Evolutionary conservation across 768 basidiomycete species (phyloP), one percentile per base, ranked within the genome.

Genomic region (Daedaleopsis nitida): DNA sequence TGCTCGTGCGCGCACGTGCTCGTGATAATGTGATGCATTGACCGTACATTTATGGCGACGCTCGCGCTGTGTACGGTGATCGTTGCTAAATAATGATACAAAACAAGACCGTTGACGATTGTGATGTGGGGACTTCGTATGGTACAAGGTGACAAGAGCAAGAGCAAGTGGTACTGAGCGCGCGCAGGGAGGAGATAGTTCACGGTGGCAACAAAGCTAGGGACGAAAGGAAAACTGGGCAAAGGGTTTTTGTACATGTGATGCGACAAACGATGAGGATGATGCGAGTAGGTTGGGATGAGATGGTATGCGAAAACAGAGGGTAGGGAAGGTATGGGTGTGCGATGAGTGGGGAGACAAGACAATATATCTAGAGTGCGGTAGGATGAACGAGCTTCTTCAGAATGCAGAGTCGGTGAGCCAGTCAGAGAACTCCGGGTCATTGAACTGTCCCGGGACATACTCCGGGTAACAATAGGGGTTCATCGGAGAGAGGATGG

Each of bases 391-490:
- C 47, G 19, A 27, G 52, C 17, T 52, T 51, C 13, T 52, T 43
- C 55, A 56, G 51, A 32, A n/a, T 45, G 51, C 60, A 62, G 27
- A 32, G 27, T 32, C 27, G 27, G 27, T 32, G 27, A 32, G 57
- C 60, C 60, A 62, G n/a, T 57, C 55, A 24, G 60, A 62, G 44
- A 62, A 62, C 50, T 57, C 51, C 5, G 27, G 34, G 21, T 32
- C 3, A 19, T 53, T 8, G 21, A 42, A 11, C 17, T 42, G 7
- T 24, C 5, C 59, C 59, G 27, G 59, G 47, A n/a, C 19, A n/a
- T 55, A 60, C 39, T 51, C 59, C 1, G 27, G 12, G 16, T 23
- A 47, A 39, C 17, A 54, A 27, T 55, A 55, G 4, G 45, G 24
- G 32, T 55, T 8, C 9, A n/a, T 43, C 21, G 10, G 10, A 23